Conservation (phyloP, 2,329 filamentous ascomycete species). For the Seiridium cupressi region DNA sequence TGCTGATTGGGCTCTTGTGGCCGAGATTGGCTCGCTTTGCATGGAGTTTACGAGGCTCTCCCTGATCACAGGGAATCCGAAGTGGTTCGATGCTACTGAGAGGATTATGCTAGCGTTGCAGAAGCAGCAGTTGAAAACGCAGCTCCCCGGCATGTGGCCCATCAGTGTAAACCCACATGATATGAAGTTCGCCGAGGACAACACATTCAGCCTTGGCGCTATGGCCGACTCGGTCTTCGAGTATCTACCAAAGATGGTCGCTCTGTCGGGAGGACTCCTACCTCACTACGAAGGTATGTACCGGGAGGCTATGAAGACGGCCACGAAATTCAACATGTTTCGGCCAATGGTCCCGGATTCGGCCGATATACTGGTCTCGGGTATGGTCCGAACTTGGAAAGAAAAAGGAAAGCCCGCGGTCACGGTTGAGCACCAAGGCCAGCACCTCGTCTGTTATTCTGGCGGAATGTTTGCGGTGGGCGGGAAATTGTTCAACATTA, state of each 20-base stretch:
- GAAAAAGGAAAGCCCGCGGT: conserved; percentile 27
- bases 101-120: conserved; percentile 24
- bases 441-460: conserved; percentile 50
- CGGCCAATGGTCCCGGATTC: conserved; percentile 58
- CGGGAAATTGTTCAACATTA: conserved; percentile 38
- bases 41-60: conserved; percentile 32
- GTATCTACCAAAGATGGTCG: conserved; percentile 48
- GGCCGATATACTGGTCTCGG: conserved; percentile 61
- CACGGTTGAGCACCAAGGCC: conserved; percentile 29
- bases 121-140: conserved; percentile 24
- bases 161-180: conserved; percentile 57
- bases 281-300: conserved; percentile 62
- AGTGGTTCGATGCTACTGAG: conserved; percentile 28
- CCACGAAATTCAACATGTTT: conserved; percentile 61
- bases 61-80: conserved; percentile 27
- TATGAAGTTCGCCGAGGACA: conserved; percentile 37
- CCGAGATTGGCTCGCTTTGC: conserved; percentile 26
- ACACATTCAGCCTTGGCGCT: conserved; percentile 31
- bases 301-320: conserved; percentile 56
- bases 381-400: conserved; percentile 30
- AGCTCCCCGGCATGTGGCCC: conserved; percentile 64
- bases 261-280: conserved; percentile 57
- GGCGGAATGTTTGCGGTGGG: conserved; percentile 51
- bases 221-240: conserved; percentile 45
- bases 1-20: conserved; percentile 18